A percentile compares a stretch with the other conserved stretches of the same genome.
Evolutionary conservation across 2,329 filamentous ascomycete species (phyloP).

Genomic region (Beauveria sp.): DNA sequence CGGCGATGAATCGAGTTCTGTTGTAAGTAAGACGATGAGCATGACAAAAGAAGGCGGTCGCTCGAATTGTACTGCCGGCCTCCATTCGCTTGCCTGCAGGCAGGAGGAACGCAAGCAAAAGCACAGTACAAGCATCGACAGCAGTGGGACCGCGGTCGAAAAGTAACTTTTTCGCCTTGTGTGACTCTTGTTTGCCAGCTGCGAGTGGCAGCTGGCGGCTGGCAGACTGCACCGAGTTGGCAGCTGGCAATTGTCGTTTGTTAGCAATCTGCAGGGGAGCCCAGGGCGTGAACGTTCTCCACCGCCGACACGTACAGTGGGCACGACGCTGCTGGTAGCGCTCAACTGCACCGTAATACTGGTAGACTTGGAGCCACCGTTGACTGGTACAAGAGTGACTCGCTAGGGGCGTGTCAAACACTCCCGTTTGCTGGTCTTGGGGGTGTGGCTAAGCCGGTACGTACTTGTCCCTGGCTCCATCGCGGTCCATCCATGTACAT

Average conservation of each 20-base stretch:
- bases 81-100: too few relatives aligned
- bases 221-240: not conserved
- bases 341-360: too few relatives aligned
- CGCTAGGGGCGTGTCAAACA: not conserved
- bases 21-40: not conserved
- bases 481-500: constrained; percentile 1
- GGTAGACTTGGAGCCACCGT: not conserved
- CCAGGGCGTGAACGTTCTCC: constrained; percentile 1
- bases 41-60: too few relatives aligned
- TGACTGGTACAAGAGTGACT: not conserved
- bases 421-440: not conserved
- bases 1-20: not conserved
- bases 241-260: not conserved
- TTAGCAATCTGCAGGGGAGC: not conserved
- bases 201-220: not conserved
- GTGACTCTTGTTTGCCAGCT: not conserved
- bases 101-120: too few relatives aligned
- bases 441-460: not conserved
- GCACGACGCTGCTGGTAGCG: not conserved
- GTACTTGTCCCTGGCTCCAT: not conserved
- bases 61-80: too few relatives aligned
- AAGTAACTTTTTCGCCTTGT: not conserved
- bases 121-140: not conserved
- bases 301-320: constrained; percentile 7
- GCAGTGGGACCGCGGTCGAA: not conserved